Percentiles rank a stretch among this genome's conserved stretches.
phyloP scores from a whole-genome alignment of 2,329 filamentous ascomycete genomes.

The Sphaerulina vaccinii region DNA sequence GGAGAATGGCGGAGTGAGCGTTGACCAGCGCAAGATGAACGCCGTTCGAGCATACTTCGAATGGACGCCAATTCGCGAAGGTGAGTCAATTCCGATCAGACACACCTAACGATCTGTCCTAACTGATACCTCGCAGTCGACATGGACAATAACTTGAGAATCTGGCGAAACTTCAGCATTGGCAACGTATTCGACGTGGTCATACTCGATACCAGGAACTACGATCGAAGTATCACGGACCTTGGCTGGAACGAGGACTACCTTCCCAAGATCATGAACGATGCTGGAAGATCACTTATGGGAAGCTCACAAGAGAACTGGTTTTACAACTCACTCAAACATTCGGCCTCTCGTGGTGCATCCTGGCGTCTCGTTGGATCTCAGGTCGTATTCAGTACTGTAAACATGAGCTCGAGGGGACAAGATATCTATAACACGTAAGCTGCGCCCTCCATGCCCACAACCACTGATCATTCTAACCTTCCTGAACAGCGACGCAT shows the following conservation, averaged over 20 bases:
- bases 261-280: constrained; percentile 58
- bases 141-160: constrained; percentile 68
- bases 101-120: too few relatives aligned
- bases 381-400: constrained; percentile 59
- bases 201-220: constrained; percentile 68
- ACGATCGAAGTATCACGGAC: constrained; percentile 65
- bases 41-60: constrained; percentile 70
- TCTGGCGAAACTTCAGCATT: constrained; percentile 67
- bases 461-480: too few relatives aligned
- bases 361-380: constrained; percentile 71
- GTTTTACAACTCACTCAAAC: constrained; percentile 57
- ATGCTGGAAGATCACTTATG: constrained; percentile 68
- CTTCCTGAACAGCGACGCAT: constrained; percentile 59
- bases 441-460: too few relatives aligned
- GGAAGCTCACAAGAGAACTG: constrained; percentile 70
- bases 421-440: too few relatives aligned
- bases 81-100: too few relatives aligned
- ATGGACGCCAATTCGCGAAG: constrained; percentile 56
- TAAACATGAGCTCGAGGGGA: too few relatives aligned
- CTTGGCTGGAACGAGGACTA: constrained; percentile 41
- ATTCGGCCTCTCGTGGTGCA: constrained; percentile 60
- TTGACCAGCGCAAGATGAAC: constrained; percentile 73
- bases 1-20: constrained; percentile 56
- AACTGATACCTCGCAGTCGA: too few relatives aligned
- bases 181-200: constrained; percentile 66